These are phyloP conservation scores for Tothia fuscella DNA, from an alignment of 2,329 filamentous ascomycete species.

Conservation along the genomic window DNA sequence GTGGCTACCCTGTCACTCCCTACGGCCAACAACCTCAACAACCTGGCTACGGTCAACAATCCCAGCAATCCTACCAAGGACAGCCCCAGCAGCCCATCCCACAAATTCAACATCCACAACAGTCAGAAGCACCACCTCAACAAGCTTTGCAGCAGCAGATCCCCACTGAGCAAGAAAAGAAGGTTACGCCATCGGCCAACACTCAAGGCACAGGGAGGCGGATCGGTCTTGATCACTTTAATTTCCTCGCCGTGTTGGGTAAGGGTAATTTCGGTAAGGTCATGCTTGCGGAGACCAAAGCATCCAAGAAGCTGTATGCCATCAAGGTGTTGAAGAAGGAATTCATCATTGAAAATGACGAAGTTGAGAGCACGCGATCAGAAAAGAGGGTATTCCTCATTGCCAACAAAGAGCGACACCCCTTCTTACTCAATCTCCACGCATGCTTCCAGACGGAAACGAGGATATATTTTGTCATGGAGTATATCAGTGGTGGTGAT, in stretches of 20 bases:
- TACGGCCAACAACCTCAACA: conserved; percentile 9
- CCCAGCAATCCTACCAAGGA: conserved; percentile 4
- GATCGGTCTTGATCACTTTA: conserved; percentile 96
- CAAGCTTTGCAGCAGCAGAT: conserved; percentile 32
- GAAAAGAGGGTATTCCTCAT: conserved; percentile 97
- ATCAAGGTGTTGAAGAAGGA: conserved; percentile 99
- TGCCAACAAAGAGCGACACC: conserved; percentile 92
- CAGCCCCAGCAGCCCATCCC: conserved; percentile 21
- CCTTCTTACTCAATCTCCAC: conserved; percentile 88
- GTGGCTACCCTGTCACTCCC: conserved; percentile 1
- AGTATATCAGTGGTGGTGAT: conserved; percentile 97
- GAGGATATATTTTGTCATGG: conserved; percentile 98
- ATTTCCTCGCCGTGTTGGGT: conserved; percentile 93
- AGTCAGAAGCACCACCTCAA: conserved; percentile 28
- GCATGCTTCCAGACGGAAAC: conserved; percentile 99
- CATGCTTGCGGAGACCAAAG: conserved; percentile 97
- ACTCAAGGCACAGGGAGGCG: conserved; percentile 61
- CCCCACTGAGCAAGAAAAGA: conserved; percentile 37
- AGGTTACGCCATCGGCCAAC: conserved; percentile 47
- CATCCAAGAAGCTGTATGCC: conserved; percentile 80
- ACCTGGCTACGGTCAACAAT: conserved; percentile 1
- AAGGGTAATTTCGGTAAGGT: conserved; percentile 99
- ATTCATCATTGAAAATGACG: conserved; percentile 98
- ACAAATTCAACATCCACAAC: conserved; percentile 34
- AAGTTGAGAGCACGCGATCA: conserved; percentile 93